These are phyloP conservation scores for Aspergillus bombycis DNA, from an alignment of 2,329 filamentous ascomycete genomes.

Conservation along the genomic window DNA sequence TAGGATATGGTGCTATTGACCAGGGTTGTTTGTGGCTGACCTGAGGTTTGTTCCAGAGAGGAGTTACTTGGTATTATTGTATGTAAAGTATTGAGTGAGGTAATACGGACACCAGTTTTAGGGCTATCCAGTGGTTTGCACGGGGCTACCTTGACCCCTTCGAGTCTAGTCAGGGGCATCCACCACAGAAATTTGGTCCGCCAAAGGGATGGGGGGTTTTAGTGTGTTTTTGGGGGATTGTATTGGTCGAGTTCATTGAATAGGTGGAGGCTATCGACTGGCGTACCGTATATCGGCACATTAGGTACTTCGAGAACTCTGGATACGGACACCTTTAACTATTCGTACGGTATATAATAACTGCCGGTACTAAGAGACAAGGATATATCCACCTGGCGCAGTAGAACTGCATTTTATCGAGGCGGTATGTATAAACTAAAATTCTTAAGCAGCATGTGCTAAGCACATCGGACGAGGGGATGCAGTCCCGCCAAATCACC, in stretches of 20 bases:
- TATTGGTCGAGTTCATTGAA: background rate
- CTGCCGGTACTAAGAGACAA: background rate
- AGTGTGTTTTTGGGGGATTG: background rate
- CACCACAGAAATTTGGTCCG: constrained; percentile 1
- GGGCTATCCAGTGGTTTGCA: background rate
- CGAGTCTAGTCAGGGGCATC: constrained; percentile 22
- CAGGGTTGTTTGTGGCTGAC: background rate
- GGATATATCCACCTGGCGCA: background rate
- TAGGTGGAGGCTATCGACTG: background rate
- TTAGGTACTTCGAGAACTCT: background rate
- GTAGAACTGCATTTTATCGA: background rate
- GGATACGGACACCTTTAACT: background rate
- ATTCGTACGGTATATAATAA: background rate
- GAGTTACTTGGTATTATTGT: background rate
- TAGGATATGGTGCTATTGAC: background rate
- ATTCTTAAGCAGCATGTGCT: background rate
- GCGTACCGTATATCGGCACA: background rate
- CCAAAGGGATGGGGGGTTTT: background rate
- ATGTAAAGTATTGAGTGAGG: background rate
- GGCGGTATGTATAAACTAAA: background rate
- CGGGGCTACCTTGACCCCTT: background rate
- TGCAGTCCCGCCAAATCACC: background rate
- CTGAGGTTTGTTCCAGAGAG: background rate
- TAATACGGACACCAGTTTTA: background rate
- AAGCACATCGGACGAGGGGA: background rate